Evolutionary conservation across 352 stramenopile species (phyloP).

Genomic region (Globisporangium solare): DNA sequence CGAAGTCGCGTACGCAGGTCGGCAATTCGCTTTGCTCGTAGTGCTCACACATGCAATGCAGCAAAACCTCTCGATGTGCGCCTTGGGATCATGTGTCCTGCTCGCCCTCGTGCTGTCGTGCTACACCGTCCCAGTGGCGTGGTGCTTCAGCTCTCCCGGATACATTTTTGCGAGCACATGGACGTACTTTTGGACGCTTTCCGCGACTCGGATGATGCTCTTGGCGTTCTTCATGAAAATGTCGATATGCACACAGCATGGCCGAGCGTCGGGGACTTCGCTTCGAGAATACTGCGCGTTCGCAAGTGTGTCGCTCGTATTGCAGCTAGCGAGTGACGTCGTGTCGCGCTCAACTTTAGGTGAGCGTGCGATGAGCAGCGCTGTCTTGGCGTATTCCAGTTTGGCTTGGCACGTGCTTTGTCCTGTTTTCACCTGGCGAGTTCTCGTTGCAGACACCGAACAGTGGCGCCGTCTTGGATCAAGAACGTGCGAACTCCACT

Average conservation of each 20-base stretch:
- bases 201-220: constrained; percentile 8
- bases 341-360: neutral
- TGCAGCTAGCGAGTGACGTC: neutral
- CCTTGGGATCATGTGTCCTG: constrained; percentile 20
- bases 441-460: constrained; percentile 39
- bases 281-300: constrained; percentile 23
- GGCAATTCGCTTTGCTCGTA: constrained; percentile 34
- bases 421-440: constrained; percentile 35
- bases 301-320: constrained; percentile 19
- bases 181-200: constrained; percentile 13
- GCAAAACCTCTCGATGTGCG: constrained; percentile 27
- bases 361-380: neutral
- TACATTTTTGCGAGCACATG: constrained; percentile 3
- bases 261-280: constrained; percentile 14
- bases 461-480: constrained; percentile 34
- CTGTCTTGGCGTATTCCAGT: constrained; percentile 1
- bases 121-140: constrained; percentile 22
- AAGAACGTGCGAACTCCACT: constrained; percentile 26
- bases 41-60: constrained; percentile 35
- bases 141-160: constrained; percentile 3
- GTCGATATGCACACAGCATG: constrained; percentile 9
- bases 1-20: constrained; percentile 28
- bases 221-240: constrained; percentile 22
- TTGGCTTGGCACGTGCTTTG: neutral
- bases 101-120: constrained; percentile 21